Conservation (phyloP, 805 yeast genomes). For the Cyberlindnera xishuangbannaensis region DNA sequence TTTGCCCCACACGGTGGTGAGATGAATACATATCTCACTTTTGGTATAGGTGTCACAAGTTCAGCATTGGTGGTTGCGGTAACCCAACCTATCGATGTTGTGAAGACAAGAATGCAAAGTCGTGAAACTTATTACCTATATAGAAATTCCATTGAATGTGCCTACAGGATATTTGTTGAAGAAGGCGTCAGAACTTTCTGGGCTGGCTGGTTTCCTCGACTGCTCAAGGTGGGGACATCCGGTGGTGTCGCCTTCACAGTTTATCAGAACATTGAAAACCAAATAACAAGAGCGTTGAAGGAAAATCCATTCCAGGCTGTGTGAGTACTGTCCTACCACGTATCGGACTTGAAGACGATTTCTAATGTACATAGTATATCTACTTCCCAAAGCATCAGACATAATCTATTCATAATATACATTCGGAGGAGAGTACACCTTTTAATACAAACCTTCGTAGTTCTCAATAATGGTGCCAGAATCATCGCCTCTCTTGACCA, state of each 20-base stretch:
- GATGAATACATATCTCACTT: slow-evolving; percentile 30
- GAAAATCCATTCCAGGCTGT: slow-evolving; percentile 34
- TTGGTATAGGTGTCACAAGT: slow-evolving; percentile 51
- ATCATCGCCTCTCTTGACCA: slow-evolving; percentile 41
- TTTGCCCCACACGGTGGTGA: slow-evolving; percentile 46
- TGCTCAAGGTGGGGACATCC: slow-evolving; percentile 61
- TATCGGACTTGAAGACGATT: too few species aligned
- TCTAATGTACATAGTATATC: not conserved
- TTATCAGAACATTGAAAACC: slow-evolving; percentile 51
- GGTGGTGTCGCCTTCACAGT: slow-evolving; percentile 66
- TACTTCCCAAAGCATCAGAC: not conserved
- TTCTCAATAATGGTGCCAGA: slow-evolving; percentile 49
- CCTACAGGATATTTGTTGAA: slow-evolving; percentile 41
- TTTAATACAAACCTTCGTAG: slow-evolving; percentile 16
- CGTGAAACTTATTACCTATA: slow-evolving; percentile 55
- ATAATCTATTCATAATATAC: not conserved
- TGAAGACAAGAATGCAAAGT: slow-evolving; percentile 84
- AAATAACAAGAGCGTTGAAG: slow-evolving; percentile 31
- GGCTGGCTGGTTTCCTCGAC: slow-evolving; percentile 61
- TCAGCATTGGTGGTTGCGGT: slow-evolving; percentile 66
- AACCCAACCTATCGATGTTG: slow-evolving; percentile 86
- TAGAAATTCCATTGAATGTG: slow-evolving; percentile 55
- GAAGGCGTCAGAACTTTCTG: slow-evolving; percentile 45
- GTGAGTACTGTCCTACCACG: slow-evolving; percentile 1
- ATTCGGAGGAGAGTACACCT: too few species aligned